These are phyloP conservation scores for Fusarium dimerum DNA, from an alignment of 2,329 filamentous ascomycete species.

Conservation along the genomic window DNA sequence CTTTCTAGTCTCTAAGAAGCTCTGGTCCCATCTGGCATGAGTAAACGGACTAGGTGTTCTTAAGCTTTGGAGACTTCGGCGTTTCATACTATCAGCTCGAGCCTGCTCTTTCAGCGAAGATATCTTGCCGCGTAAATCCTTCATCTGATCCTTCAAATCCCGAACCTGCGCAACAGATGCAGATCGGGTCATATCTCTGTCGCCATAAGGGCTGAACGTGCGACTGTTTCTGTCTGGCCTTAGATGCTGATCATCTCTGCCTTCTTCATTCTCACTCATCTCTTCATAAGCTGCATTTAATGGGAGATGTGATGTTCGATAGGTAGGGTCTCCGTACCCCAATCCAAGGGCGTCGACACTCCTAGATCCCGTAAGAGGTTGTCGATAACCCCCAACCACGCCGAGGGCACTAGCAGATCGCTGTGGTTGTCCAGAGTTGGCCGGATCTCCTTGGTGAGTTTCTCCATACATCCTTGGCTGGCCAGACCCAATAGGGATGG, in stretches of 20 bases:
- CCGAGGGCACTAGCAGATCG: constrained; percentile 67
- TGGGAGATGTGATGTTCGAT: constrained; percentile 41
- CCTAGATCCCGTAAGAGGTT: constrained; percentile 45
- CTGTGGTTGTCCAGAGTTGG: constrained; percentile 41
- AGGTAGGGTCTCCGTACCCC: constrained; percentile 31
- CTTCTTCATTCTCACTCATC: constrained; percentile 54
- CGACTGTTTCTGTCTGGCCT: constrained; percentile 46
- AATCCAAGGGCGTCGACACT: constrained; percentile 44
- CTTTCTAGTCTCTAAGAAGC: constrained; percentile 25
- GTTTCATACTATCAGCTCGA: constrained; percentile 74
- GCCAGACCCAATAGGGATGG: constrained; percentile 12
- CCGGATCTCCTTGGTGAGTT: constrained; percentile 29
- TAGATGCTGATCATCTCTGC: constrained; percentile 20
- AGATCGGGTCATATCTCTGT: constrained; percentile 60
- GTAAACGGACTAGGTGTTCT: constrained; percentile 79
- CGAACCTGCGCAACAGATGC: constrained; percentile 73
- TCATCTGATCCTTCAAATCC: constrained; percentile 79
- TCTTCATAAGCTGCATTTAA: constrained; percentile 51
- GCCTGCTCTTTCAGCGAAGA: constrained; percentile 77
- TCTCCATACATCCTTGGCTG: constrained; percentile 38
- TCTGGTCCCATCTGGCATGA: constrained; percentile 52
- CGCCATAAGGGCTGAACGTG: constrained; percentile 42
- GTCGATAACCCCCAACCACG: constrained; percentile 59
- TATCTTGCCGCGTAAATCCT: constrained; percentile 81
- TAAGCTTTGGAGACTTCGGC: constrained; percentile 74